Evolutionary conservation across 1,284 basidiomycete species (phyloP), one percentile per base, ranked within the genome.

Genomic region (Austropuccinia psidii): DNA sequence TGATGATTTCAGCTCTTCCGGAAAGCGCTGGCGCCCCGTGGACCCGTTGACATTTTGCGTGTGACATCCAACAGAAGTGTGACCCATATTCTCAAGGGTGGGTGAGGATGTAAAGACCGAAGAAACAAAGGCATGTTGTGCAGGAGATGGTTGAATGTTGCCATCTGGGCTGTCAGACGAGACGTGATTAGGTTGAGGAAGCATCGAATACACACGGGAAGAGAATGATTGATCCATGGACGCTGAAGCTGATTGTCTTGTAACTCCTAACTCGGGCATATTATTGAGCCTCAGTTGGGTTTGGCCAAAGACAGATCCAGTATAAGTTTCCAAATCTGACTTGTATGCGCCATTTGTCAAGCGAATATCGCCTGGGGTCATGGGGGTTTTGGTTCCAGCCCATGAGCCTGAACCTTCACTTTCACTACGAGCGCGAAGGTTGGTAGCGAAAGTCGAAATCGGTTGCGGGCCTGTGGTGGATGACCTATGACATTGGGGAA

Each of bases 331-430:
- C 2, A 54, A 50, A 37, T 62, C 58, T 13, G 45, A 39, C 17
- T 72, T 61, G 21, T 72, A 62, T 15, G 27, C 47, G 19, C 41
- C 39, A 24, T 61, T 55, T 19, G 31, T 39, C 8, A 49, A 29
- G 39, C 47, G 49, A 37, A 61, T 52, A 15, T 72, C 69, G 31
- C 31, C 58, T 8, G 69, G 69, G 33, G 69, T 72, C 4, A 72
- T 72, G 1, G 69, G 69, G n/a, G 69, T 72, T 19, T 54, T 55
- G 21, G 62, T 33, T 13, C 58, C 57, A 11, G 45, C 47, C 70
- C 70, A 73, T 31, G 70, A 73, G 8, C 57, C 47, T 7, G 70
- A 73, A 8, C 57, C 47, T 29, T 73, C 70, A 52, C 57, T 61
- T 9, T 52, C 60, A 35, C 58, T 73, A 15, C 60, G 58, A 49